phyloP scores from a whole-genome alignment of 2,329 filamentous ascomycete genomes.

The Atkinsonella hypoxylon region DNA sequence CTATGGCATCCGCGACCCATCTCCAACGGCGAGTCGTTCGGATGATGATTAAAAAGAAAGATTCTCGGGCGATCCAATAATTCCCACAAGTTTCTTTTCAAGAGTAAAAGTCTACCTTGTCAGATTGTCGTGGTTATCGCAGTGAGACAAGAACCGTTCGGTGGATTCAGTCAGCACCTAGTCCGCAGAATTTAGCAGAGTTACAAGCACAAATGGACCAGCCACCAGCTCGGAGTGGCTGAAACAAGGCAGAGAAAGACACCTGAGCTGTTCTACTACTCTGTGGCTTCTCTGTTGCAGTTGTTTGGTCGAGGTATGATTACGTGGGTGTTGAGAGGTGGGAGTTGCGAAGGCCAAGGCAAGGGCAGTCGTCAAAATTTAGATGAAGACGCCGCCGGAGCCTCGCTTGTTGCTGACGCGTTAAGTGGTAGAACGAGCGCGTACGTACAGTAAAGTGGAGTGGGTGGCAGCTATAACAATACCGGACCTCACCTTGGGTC shows the following conservation, averaged over 20 bases:
- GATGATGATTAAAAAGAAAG: background rate
- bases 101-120: background rate
- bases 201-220: background rate
- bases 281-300: background rate
- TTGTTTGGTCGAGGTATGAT: background rate
- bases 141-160: background rate
- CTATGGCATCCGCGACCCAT: constrained; percentile 3
- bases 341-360: background rate
- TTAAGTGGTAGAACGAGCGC: background rate
- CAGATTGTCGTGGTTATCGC: background rate
- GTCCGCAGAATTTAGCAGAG: background rate
- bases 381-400: background rate
- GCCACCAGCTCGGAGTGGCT: background rate
- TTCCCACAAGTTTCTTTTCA: background rate
- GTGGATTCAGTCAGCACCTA: background rate
- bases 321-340: background rate
- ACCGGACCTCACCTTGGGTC: no score
- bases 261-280: background rate
- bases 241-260: background rate
- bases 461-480: no score
- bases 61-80: background rate
- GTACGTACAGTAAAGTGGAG: background rate
- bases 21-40: background rate
- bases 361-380: background rate
- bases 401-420: background rate